Base-by-base conservation (phyloP, 2,329 filamentous ascomycete genomes). In the Akanthomyces uredinophilus region DNA sequence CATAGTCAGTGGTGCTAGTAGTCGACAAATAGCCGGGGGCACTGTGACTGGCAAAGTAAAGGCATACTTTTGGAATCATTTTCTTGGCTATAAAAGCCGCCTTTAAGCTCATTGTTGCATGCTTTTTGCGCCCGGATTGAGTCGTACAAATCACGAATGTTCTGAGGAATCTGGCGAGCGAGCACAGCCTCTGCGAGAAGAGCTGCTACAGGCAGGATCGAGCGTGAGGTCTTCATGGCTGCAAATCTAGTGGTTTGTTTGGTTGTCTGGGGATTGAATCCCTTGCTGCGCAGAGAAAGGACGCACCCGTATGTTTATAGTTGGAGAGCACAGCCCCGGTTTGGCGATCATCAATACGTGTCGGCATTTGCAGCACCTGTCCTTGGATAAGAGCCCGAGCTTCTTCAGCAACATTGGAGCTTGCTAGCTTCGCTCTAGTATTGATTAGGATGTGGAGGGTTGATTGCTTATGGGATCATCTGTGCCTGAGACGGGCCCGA, bases 31-130 rank as follows among this genome's bases (percentile, higher is more conserved):
- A 8, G 37, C 4, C 10, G 6, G 2, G 10, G 18, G 22, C 4
- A 52, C n/a, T 14, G n/a, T 52, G 18, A 35, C 22, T 46, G 13
- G 22, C 6, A 24, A 14, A 6, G 27, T 13, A 8, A 13, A 32
- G 27, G 24, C 64, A 32, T 63, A 71, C 69, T 64, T 60, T 69
- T 67, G 18, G 71, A 59, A 2, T 71, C 71, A 11, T 61, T 63
- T 50, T 71, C 66, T 8, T 65, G 65, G 64, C 70, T 71, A 62
- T 70, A 73, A 58, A 75, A 74, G 5, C 72, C 74, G 0, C 67
- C 68, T 24, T 68, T 70, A 4, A 76, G 67, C 35, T 65, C 64
- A 27, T 70, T 70, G 39, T 64, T 65, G 64, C 74, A 77, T 1
- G 63, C 52, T 2, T 70, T 70, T 18, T 70, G 65, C 16, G 59